phyloP scores from a whole-genome alignment of 768 basidiomycete species.

The Termitomyces titanicus region DNA sequence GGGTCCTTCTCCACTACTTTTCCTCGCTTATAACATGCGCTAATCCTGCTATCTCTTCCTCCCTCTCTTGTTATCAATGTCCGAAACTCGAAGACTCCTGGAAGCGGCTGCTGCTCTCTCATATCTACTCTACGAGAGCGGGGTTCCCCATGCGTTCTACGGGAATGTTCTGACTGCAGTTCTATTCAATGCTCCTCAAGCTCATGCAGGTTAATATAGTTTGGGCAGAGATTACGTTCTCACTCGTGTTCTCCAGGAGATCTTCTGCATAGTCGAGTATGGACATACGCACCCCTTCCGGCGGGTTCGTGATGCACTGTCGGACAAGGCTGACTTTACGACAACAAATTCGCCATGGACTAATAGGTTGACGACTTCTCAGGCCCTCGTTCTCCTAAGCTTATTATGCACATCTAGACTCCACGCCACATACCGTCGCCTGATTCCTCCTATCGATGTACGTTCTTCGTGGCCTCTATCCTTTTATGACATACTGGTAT shows the following conservation, averaged over 20 bases:
- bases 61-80: slow-evolving; percentile 41
- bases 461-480: slow-evolving; percentile 19
- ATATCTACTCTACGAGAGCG: slow-evolving; percentile 46
- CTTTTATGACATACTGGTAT: slow-evolving; percentile 3
- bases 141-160: slow-evolving; percentile 79
- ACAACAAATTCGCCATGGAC: slow-evolving; percentile 81
- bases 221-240: slow-evolving; percentile 4
- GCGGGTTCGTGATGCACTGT: slow-evolving; percentile 72
- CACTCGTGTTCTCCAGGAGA: slow-evolving; percentile 50
- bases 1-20: slow-evolving; percentile 35
- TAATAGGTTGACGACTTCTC: slow-evolving; percentile 52
- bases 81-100: slow-evolving; percentile 70
- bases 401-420: slow-evolving; percentile 40
- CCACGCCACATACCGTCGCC: slow-evolving; percentile 69
- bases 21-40: slow-evolving; percentile 51
- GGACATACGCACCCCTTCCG: slow-evolving; percentile 74
- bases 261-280: slow-evolving; percentile 80
- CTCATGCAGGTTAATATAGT: slow-evolving; percentile 49
- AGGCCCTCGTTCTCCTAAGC: slow-evolving; percentile 4
- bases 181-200: slow-evolving; percentile 59
- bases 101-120: slow-evolving; percentile 79
- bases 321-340: slow-evolving; percentile 60
- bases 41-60: slow-evolving; percentile 33
- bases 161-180: slow-evolving; percentile 71
- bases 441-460: slow-evolving; percentile 78